phyloP scores from a whole-genome alignment of 1,284 basidiomycete species.

The Veloboletus limbatus region DNA sequence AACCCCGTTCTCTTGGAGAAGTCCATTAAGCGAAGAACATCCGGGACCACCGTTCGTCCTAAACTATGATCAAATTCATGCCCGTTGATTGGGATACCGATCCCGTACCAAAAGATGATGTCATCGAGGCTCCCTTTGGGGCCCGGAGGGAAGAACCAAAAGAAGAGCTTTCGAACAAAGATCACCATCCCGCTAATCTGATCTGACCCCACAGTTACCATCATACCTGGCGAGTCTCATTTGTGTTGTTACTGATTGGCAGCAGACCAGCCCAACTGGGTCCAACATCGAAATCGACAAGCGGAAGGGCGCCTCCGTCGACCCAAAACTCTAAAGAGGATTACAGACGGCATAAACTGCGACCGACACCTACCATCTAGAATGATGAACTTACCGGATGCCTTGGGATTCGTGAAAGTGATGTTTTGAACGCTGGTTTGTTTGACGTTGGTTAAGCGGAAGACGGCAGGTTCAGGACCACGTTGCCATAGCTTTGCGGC shows the following conservation, averaged over 20 bases:
- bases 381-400: conserved; percentile 46
- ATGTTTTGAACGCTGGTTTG: conserved; percentile 51
- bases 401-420: conserved; percentile 66
- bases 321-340: conserved; percentile 64
- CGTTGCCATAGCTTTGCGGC: conserved; percentile 42
- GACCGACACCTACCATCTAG: neutral
- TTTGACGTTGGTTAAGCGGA: conserved; percentile 5
- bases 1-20: conserved; percentile 82
- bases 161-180: conserved; percentile 57
- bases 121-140: conserved; percentile 69
- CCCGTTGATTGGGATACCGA: neutral
- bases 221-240: conserved; percentile 67
- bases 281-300: conserved; percentile 70
- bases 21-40: conserved; percentile 76
- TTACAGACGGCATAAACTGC: neutral
- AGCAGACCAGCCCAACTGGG: conserved; percentile 74
- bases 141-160: conserved; percentile 85
- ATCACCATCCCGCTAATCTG: neutral
- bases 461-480: conserved; percentile 17
- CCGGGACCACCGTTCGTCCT: conserved; percentile 52
- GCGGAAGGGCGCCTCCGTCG: conserved; percentile 62
- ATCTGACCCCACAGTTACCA: no score
- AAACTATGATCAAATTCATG: conserved; percentile 18
- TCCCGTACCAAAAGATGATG: conserved; percentile 63
- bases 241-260: conserved; percentile 57